Conservation (phyloP, 2,329 filamentous ascomycete genomes). For the Aspergillus sp. region DNA sequence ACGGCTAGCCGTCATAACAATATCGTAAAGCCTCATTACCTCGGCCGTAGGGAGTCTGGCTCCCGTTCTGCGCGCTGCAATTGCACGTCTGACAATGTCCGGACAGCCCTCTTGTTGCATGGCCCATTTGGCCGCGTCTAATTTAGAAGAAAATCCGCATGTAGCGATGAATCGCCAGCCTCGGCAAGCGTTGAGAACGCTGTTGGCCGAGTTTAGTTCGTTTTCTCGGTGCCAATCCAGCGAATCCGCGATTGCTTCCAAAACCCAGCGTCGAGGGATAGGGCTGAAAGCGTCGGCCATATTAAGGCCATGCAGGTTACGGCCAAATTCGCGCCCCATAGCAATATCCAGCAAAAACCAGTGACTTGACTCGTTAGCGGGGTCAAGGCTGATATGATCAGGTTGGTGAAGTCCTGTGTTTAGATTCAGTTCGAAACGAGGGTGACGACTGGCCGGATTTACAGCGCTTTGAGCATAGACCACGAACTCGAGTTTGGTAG, state of each 20-base stretch:
- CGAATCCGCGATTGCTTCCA: conserved; percentile 12
- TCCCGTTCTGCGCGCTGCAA: conserved; percentile 13
- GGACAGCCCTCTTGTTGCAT: conserved; percentile 14
- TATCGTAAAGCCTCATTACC: conserved; percentile 14
- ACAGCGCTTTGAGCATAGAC: conserved; percentile 11
- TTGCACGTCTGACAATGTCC: conserved; percentile 13
- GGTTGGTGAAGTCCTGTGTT: conserved; percentile 7
- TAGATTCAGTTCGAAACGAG: conserved; percentile 5
- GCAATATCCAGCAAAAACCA: conserved; percentile 17
- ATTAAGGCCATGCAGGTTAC: conserved; percentile 12
- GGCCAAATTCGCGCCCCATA: conserved; percentile 14
- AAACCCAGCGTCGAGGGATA: conserved; percentile 12
- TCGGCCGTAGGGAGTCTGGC: conserved; percentile 10
- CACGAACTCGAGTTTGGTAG: conserved; percentile 14
- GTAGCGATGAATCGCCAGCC: conserved; percentile 13
- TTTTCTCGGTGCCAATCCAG: conserved; percentile 14
- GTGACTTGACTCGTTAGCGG: conserved; percentile 12
- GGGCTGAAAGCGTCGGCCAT: conserved; percentile 10
- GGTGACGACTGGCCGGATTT: conserved; percentile 6
- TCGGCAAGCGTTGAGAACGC: conserved; percentile 14
- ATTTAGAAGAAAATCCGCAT: conserved; percentile 12
- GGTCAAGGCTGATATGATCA: conserved; percentile 12
- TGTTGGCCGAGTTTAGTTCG: conserved; percentile 13
- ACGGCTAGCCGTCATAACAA: conserved; percentile 2
- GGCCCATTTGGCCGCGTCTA: conserved; percentile 15